A percentile compares a stretch with the other conserved stretches of the same genome.
phyloP scores from a whole-genome alignment of 2,329 filamentous ascomycete species.

The Plenodomus tracheiphilus region DNA sequence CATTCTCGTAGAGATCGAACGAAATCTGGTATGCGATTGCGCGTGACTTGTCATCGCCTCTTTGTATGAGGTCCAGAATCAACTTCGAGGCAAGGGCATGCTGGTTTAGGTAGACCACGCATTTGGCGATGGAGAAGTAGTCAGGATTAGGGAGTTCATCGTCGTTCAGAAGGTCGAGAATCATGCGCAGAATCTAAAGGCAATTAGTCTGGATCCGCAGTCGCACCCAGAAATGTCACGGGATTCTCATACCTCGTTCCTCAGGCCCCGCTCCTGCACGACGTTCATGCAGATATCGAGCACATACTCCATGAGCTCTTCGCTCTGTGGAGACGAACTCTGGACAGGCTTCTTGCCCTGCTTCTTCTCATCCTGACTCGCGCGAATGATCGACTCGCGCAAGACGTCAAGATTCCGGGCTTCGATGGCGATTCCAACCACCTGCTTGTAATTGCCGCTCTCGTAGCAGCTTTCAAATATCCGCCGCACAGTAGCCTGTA shows the following conservation, averaged over 20 bases:
- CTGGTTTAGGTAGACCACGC: constrained; percentile 92
- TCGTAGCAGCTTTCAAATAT: constrained; percentile 89
- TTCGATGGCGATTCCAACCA: constrained; percentile 95
- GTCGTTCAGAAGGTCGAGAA: constrained; percentile 92
- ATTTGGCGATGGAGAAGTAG: constrained; percentile 97
- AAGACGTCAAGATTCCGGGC: constrained; percentile 89
- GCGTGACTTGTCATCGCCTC: constrained; percentile 75
- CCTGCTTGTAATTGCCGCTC: constrained; percentile 87
- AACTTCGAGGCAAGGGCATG: constrained; percentile 88
- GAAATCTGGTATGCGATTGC: constrained; percentile 95
- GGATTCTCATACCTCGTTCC: constrained; percentile 61
- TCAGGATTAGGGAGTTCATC: constrained; percentile 91
- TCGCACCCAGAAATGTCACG: background rate
- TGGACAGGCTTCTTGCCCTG: constrained; percentile 62
- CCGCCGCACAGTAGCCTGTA: constrained; percentile 82
- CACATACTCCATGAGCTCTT: constrained; percentile 96
- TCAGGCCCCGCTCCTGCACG: constrained; percentile 87
- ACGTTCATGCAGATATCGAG: constrained; percentile 97
- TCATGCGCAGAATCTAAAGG: constrained; percentile 76
- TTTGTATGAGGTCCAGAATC: constrained; percentile 77
- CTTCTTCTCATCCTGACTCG: constrained; percentile 80
- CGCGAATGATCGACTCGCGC: constrained; percentile 81
- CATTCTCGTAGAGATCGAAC: constrained; percentile 97
- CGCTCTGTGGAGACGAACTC: constrained; percentile 64
- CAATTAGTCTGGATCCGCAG: constrained; percentile 12